phyloP scores from a whole-genome alignment of 2,329 filamentous ascomycete genomes.

The Penicillium sp. region DNA sequence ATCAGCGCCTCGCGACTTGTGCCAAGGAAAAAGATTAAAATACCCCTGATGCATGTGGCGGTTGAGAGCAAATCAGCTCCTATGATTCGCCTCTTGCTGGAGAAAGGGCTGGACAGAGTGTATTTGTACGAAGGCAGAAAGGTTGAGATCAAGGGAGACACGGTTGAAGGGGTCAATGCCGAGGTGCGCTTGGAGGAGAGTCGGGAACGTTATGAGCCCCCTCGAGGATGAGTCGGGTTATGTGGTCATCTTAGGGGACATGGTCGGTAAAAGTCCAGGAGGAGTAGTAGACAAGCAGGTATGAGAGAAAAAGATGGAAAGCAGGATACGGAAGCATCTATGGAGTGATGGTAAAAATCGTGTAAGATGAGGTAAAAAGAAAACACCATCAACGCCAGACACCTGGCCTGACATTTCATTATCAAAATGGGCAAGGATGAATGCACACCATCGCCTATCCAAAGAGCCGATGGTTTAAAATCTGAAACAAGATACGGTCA shows the following conservation, averaged over 20 bases:
- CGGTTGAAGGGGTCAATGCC: neutral
- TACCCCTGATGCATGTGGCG: neutral
- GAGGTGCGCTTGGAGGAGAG: neutral
- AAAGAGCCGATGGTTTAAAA: conserved; percentile 8
- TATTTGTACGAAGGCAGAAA: neutral
- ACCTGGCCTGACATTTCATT: conserved; percentile 27
- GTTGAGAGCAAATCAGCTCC: neutral
- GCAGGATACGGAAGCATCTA: neutral
- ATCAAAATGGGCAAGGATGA: conserved; percentile 4
- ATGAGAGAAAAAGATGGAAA: neutral
- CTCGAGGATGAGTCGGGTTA: neutral
- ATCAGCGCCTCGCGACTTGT: neutral
- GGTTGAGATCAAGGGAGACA: neutral
- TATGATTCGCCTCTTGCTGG: neutral
- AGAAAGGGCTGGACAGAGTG: too few species aligned
- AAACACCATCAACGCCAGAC: conserved; percentile 31
- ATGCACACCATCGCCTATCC: neutral
- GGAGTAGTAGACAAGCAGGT: neutral
- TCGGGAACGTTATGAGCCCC: too few species aligned
- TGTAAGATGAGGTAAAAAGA: conserved; percentile 8
- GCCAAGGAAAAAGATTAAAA: neutral
- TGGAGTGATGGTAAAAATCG: neutral
- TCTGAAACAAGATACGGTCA: neutral
- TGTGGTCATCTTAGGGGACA: neutral
- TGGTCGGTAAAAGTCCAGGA: neutral